phyloP scores from a whole-genome alignment of 768 basidiomycete species.

The Artomyces pyxidatus region DNA sequence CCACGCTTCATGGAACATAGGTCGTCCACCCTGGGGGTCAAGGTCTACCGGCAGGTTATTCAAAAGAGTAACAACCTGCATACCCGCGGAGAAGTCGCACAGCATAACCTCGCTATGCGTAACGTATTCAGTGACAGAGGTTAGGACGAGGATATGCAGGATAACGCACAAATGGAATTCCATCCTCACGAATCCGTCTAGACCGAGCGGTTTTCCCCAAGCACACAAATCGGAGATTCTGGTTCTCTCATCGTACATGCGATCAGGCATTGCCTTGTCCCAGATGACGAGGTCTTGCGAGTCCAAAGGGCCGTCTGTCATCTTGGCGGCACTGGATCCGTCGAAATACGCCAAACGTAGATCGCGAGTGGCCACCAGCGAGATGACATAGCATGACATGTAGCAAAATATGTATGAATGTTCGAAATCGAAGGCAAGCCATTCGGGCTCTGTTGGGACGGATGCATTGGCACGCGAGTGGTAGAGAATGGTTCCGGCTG shows the following conservation, averaged over 20 bases:
- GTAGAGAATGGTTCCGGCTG: constrained; percentile 13
- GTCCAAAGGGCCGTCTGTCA: constrained; percentile 25
- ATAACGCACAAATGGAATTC: constrained; percentile 12
- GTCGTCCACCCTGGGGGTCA: neutral
- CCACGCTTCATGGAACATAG: neutral
- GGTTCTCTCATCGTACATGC: constrained; percentile 15
- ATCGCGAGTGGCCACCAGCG: constrained; percentile 6
- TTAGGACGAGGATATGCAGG: neutral
- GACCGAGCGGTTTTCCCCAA: constrained; percentile 24
- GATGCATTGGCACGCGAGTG: constrained; percentile 3
- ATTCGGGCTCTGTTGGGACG: constrained; percentile 8
- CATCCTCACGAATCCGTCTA: constrained; percentile 27
- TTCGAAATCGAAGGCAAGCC: constrained; percentile 16
- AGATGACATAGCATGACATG: constrained; percentile 1
- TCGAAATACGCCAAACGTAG: constrained; percentile 14
- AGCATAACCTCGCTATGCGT: constrained; percentile 11
- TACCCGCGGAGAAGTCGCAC: constrained; percentile 6
- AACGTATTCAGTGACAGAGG: neutral
- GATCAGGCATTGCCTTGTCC: constrained; percentile 19
- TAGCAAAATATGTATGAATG: constrained; percentile 4
- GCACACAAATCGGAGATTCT: constrained; percentile 25
- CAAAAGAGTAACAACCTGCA: constrained; percentile 7
- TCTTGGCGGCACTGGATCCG: constrained; percentile 12
- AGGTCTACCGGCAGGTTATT: neutral
- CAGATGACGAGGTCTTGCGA: constrained; percentile 29